A percentile compares a stretch with the other conserved stretches of the same genome.
Conservation (phyloP, 2,329 filamentous ascomycete genomes). For the Xylaria sp. region DNA sequence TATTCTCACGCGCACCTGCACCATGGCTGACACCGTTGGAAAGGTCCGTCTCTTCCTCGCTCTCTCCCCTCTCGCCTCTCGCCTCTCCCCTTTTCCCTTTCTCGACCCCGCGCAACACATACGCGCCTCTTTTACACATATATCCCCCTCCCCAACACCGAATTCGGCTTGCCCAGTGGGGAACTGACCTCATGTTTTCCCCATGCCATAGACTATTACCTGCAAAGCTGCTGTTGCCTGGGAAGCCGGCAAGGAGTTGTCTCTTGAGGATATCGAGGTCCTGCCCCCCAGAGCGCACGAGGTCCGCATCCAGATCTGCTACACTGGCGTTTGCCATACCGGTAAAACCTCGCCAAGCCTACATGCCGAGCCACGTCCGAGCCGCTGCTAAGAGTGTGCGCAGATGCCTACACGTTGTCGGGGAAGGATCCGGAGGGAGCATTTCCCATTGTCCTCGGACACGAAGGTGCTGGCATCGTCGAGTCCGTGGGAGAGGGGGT, state of each 20-base stretch:
- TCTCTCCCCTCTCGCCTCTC: slow-evolving; percentile 5
- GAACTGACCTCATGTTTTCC: slow-evolving; percentile 25
- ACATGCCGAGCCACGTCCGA: slow-evolving; percentile 49
- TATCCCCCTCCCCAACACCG: not conserved
- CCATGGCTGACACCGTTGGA: slow-evolving; percentile 64
- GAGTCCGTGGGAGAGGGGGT: slow-evolving; percentile 96
- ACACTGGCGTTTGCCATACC: slow-evolving; percentile 99
- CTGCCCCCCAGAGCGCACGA: slow-evolving; percentile 89
- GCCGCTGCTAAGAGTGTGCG: slow-evolving; percentile 36
- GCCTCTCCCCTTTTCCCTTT: slow-evolving; percentile 4
- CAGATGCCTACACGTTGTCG: slow-evolving; percentile 92
- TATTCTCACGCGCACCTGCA: slow-evolving; percentile 32
- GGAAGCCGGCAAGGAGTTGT: slow-evolving; percentile 91
- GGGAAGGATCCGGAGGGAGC: slow-evolving; percentile 97
- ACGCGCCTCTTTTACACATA: not conserved
- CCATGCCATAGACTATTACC: slow-evolving; percentile 77
- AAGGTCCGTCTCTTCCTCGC: slow-evolving; percentile 55
- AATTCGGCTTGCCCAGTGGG: not conserved
- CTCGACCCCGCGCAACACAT: slow-evolving; percentile 24
- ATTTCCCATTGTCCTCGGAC: slow-evolving; percentile 88
- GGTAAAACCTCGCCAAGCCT: slow-evolving; percentile 62
- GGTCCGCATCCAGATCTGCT: slow-evolving; percentile 96
- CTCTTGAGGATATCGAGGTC: slow-evolving; percentile 93
- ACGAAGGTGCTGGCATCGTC: slow-evolving; percentile 91
- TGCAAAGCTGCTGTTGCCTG: slow-evolving; percentile 98